Percentiles rank a stretch among this genome's conserved stretches.
phyloP scores from a whole-genome alignment of 2,329 filamentous ascomycete genomes.

The Penicillium sp. region DNA sequence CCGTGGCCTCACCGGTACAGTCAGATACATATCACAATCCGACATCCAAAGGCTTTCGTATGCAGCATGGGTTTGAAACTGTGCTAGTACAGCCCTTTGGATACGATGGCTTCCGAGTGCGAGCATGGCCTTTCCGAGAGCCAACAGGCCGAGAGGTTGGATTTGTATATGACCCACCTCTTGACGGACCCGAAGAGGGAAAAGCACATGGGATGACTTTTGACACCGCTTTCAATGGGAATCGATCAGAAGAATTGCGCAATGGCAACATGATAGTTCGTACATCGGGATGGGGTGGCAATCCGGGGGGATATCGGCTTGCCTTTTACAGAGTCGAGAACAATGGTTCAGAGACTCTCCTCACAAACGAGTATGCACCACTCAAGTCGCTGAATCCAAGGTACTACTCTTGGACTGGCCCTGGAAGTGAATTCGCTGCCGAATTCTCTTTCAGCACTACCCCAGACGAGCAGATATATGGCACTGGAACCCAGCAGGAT shows the following conservation, averaged over 20 bases:
- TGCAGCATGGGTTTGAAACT: conserved; percentile 43
- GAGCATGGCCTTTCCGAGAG: conserved; percentile 41
- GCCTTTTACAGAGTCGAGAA: conserved; percentile 38
- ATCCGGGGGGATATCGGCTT: conserved; percentile 34
- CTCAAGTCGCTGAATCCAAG: conserved; percentile 38
- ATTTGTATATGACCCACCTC: conserved; percentile 42
- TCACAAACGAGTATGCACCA: conserved; percentile 38
- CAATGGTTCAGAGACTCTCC: conserved; percentile 36
- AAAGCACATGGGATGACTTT: conserved; percentile 34
- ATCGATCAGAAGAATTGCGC: conserved; percentile 29
- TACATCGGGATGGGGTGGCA: conserved; percentile 35
- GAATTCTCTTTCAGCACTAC: conserved; percentile 40
- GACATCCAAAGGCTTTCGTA: conserved; percentile 28
- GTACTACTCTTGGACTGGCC: conserved; percentile 38
- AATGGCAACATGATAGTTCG: conserved; percentile 42
- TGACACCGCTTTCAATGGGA: conserved; percentile 35
- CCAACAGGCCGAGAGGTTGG: conserved; percentile 38
- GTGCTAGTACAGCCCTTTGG: conserved; percentile 43
- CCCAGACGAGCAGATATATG: conserved; percentile 58
- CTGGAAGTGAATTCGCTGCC: conserved; percentile 37
- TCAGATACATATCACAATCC: conserved; percentile 17
- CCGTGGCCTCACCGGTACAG: not conserved
- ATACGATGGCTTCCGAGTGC: conserved; percentile 42
- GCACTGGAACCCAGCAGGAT: conserved; percentile 67
- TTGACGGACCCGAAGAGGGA: conserved; percentile 39